Base-by-base conservation (phyloP, 148 eudicot genomes). In the Gaultheria prostrata region DNA sequence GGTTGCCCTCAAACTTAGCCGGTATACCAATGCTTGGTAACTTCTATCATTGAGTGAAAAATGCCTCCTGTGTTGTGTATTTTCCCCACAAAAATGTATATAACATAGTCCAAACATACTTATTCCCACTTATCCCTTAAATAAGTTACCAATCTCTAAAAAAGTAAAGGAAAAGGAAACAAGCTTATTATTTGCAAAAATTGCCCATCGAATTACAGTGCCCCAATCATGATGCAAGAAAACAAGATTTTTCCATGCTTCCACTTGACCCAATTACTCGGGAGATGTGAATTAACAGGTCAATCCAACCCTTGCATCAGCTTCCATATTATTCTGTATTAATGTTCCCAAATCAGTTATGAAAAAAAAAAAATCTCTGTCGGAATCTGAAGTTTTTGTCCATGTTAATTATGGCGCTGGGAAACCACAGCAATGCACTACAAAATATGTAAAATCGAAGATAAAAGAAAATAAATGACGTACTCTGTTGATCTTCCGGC, bases 401-500 rank as follows among this genome's bases (percentile, higher is more conserved):
- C n/a, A 50, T 69, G 76, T 50, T 67, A 46, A 4, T 46, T 24
- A 35, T 20, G 59, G 33, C 12, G 17, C 13, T 51, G 67, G 61
- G 49, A 9, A 59, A 83, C 63, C 53, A 53, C 46, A 67, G 76
- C 71, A 78, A 51, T 30, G 17, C 79, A n/a, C 20, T 70, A 45
- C 48, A 30, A 8, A 51, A 8, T 50, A 26, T 1, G 14, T 10
- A 0, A 0, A 80, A 15, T 5, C 33, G 56, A 50, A 72, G 33
- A 17, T 32, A 71, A 63, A 26, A 59, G 82, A n/a, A 48, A 82
- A 75, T 21, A 76, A 84, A 80, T 61, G 10, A 83, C 93, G 77
- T 97, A 97, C 99, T 96, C 99, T 79, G 98, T 92, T 85, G 99
- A 91, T 91, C 94, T 91, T 86, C 99, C 99, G 24, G 99, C 98